Conservation (phyloP, 441 rosid species). For the Brassica balearica region DNA sequence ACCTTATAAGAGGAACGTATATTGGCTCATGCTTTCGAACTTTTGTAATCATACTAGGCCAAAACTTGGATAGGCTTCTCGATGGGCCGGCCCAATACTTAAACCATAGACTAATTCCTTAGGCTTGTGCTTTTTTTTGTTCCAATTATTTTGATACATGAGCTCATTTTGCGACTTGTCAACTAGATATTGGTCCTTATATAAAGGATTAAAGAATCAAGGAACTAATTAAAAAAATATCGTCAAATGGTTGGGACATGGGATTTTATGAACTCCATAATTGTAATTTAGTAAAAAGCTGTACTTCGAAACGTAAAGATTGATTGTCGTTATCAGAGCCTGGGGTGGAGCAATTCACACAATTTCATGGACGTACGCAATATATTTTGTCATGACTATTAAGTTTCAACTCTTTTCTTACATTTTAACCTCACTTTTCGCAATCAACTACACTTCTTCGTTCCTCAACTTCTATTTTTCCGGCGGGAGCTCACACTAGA, state of each 20-base stretch:
- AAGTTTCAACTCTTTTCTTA: conserved; percentile 24
- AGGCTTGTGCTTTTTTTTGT: background rate
- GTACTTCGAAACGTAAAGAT: too few species aligned
- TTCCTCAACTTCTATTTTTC: conserved; percentile 17
- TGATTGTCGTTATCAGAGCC: too few species aligned
- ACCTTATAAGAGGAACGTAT: background rate
- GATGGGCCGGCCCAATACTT: conserved; percentile 12
- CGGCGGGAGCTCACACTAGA: conserved; percentile 9
- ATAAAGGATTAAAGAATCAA: background rate
- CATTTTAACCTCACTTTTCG: conserved; percentile 23
- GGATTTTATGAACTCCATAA: background rate
- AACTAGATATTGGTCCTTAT: background rate
- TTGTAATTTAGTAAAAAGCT: too few species aligned
- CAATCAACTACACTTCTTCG: conserved; percentile 8
- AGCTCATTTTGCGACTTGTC: background rate
- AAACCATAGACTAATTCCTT: background rate
- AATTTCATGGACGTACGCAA: conserved; percentile 34
- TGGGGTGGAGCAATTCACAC: conserved; percentile 11
- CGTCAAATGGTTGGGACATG: conserved; percentile 1
- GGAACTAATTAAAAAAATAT: background rate
- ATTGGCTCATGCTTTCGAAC: too few species aligned
- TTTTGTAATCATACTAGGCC: background rate
- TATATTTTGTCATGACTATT: conserved; percentile 17
- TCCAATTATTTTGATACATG: background rate
- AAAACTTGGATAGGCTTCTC: background rate